Conservation (phyloP, 2,329 filamentous ascomycete species). For the Didymella lethalis region DNA sequence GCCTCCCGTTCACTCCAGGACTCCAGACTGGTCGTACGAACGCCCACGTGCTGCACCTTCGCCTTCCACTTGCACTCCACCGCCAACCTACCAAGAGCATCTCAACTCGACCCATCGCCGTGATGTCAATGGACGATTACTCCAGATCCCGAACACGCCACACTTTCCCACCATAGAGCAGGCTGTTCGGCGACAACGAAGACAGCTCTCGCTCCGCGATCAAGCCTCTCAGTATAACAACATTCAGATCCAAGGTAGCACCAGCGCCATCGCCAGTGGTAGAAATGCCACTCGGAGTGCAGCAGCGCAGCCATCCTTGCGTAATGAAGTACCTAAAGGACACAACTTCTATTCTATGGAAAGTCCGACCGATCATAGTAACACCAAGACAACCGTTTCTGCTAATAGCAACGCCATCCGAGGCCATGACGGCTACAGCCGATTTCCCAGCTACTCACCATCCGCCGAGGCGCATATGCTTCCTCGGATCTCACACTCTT, state of each 20-base stretch:
- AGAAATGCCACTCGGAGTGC: not conserved
- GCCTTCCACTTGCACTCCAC: not conserved
- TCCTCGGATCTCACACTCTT: not conserved
- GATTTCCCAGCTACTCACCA: not conserved
- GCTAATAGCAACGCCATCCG: not conserved
- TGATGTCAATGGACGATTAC: not conserved
- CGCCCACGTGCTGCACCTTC: not conserved
- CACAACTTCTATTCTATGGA: not conserved
- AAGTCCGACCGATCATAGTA: not conserved
- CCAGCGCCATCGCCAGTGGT: not conserved
- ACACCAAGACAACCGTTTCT: not conserved
- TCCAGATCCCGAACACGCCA: not conserved
- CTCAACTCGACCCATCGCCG: not conserved
- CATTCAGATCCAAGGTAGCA: not conserved
- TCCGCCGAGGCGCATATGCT: not conserved
- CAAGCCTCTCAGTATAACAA: not conserved
- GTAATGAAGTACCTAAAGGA: not conserved
- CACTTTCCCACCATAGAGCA: not conserved
- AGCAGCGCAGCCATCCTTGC: not conserved
- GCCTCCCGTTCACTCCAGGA: not conserved
- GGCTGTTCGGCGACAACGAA: not conserved
- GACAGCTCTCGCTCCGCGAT: not conserved
- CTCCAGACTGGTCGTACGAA: not conserved
- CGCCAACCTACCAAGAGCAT: not conserved
- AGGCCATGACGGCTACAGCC: not conserved